phyloP scores from a whole-genome alignment of 257 asterid genomes.

The Vinca minor region DNA sequence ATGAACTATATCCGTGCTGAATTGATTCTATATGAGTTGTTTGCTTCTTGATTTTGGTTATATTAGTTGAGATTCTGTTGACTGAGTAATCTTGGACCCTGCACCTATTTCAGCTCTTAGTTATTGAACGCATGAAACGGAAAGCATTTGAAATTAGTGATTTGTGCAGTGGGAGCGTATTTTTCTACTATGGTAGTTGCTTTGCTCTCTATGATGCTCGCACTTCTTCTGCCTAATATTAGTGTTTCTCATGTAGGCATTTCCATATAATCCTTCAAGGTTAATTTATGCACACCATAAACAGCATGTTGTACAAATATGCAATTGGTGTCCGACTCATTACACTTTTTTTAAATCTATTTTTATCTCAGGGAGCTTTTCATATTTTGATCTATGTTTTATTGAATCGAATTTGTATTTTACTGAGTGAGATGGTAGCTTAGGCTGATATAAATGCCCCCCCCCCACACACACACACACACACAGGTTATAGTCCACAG shows the following conservation, averaged over 20 bases:
- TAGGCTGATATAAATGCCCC: not conserved
- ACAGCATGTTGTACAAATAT: not conserved
- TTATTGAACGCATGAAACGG: not conserved
- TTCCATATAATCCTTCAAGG: not conserved
- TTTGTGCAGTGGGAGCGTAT: not conserved
- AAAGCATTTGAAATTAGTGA: not conserved
- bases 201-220: not conserved
- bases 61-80: too few species aligned
- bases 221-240: not conserved
- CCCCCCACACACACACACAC: too few species aligned
- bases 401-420: not conserved
- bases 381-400: not conserved
- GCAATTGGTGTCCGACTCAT: not conserved
- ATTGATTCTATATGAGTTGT: not conserved
- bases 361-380: not conserved
- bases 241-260: not conserved
- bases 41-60: not conserved
- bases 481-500: too few species aligned
- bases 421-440: not conserved
- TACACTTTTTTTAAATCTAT: too few species aligned
- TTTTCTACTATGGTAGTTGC: not conserved
- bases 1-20: not conserved
- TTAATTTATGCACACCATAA: not conserved
- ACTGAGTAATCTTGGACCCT: not conserved
- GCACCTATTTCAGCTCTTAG: not conserved